phyloP scores from a whole-genome alignment of 768 basidiomycete species.

The Tylopilus sp. region DNA sequence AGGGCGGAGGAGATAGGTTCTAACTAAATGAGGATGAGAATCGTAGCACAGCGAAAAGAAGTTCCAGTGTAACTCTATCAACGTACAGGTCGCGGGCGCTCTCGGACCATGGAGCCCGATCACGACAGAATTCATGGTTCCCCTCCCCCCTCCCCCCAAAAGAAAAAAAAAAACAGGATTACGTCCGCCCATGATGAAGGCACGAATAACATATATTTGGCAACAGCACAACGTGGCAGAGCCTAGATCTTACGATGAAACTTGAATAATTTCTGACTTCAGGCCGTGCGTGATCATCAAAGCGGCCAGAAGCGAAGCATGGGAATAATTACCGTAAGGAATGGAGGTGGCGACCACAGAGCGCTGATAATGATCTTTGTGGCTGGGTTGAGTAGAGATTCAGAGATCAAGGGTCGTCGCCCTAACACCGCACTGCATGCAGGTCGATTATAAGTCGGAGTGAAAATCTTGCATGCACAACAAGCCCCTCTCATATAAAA shows the following conservation, averaged over 20 bases:
- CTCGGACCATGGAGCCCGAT: too few relatives aligned
- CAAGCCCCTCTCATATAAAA: background rate
- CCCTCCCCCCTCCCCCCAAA: too few relatives aligned
- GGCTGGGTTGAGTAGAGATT: background rate
- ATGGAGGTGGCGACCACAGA: background rate
- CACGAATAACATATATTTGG: background rate
- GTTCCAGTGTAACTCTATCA: background rate
- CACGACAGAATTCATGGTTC: too few relatives aligned
- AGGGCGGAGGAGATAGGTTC: background rate
- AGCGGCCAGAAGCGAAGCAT: background rate
- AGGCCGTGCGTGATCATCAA: background rate
- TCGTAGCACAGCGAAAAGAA: background rate
- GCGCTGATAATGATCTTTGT: background rate
- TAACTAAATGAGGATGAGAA: background rate
- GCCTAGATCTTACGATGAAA: background rate
- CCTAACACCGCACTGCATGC: background rate
- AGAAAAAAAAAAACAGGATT: too few relatives aligned
- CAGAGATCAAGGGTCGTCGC: background rate
- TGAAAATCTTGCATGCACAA: background rate
- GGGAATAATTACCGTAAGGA: background rate
- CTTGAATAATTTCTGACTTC: background rate
- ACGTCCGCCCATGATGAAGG: background rate
- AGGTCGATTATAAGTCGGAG: background rate
- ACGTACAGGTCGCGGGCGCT: background rate
- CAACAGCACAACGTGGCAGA: background rate